These are phyloP conservation scores for Geotrichum carabidarum DNA, from an alignment of 1,139 yeast genomes.

Conservation along the genomic window DNA sequence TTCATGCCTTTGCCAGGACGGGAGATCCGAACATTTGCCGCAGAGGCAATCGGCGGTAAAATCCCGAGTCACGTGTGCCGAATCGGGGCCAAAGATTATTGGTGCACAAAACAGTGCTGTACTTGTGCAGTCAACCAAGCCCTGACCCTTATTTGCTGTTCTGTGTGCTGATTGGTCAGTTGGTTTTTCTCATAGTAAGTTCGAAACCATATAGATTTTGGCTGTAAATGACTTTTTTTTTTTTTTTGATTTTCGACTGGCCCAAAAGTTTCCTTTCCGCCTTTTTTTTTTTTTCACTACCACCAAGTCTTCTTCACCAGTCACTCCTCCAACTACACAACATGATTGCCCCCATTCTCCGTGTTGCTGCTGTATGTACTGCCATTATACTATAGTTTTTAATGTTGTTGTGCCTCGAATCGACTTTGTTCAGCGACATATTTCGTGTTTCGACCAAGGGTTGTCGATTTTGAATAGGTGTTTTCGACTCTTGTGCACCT, in stretches of 20 bases:
- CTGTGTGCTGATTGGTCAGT: background rate
- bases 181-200: background rate
- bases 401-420: background rate
- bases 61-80: background rate
- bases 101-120: background rate
- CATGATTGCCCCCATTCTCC: conserved; percentile 21
- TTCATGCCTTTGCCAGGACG: too few relatives aligned
- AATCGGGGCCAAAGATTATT: background rate
- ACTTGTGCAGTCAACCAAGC: background rate
- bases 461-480: too few relatives aligned
- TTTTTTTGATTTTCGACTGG: background rate
- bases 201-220: background rate
- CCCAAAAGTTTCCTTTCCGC: background rate
- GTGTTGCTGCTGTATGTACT: conserved; percentile 19
- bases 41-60: too few relatives aligned
- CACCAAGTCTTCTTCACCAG: background rate
- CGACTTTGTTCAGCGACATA: background rate
- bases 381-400: background rate
- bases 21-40: too few relatives aligned
- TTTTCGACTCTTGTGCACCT: too few relatives aligned
- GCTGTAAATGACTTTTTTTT: too few relatives aligned
- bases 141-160: background rate
- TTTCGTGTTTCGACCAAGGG: too few relatives aligned
- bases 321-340: conserved; percentile 5
- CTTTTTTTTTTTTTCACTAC: conserved; percentile 1